These are phyloP conservation scores for Paspalum notatum DNA, from an alignment of 176 grass and related monocot species.

Conservation along the genomic window DNA sequence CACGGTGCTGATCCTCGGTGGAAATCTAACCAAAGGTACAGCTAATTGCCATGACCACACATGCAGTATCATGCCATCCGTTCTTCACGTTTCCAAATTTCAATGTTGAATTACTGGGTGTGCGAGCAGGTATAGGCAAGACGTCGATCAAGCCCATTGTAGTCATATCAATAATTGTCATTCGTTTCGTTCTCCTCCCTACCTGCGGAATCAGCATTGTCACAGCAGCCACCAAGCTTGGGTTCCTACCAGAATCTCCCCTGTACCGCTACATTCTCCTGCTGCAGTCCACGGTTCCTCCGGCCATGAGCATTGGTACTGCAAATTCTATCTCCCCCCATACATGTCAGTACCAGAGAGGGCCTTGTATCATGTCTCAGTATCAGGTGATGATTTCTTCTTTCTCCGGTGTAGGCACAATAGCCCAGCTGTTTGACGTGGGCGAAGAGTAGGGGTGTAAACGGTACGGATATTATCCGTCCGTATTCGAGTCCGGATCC, in stretches of 20 bases:
- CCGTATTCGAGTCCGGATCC: no score
- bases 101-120: neutral
- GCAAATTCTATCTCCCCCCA: neutral
- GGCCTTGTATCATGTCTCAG: neutral
- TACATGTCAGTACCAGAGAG: no score
- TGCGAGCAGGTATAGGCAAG: constrained; percentile 34
- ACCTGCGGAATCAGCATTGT: constrained; percentile 55
- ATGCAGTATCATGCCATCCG: neutral
- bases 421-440: constrained; percentile 62
- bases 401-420: constrained; percentile 47
- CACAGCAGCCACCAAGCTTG: constrained; percentile 44
- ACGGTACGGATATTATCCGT: no score
- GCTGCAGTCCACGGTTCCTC: constrained; percentile 64
- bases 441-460: no score
- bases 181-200: constrained; percentile 52
- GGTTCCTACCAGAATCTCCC: constrained; percentile 67
- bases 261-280: constrained; percentile 64
- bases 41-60: neutral
- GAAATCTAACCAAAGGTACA: constrained; percentile 66
- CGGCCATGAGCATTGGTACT: constrained; percentile 61
- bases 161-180: constrained; percentile 34
- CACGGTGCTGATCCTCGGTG: constrained; percentile 63
- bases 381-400: neutral
- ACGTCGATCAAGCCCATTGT: constrained; percentile 10
- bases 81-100: neutral